Base-by-base conservation (phyloP, 371 early-diverging fungal genomes). In the Lichtheimia corymbifera region DNA sequence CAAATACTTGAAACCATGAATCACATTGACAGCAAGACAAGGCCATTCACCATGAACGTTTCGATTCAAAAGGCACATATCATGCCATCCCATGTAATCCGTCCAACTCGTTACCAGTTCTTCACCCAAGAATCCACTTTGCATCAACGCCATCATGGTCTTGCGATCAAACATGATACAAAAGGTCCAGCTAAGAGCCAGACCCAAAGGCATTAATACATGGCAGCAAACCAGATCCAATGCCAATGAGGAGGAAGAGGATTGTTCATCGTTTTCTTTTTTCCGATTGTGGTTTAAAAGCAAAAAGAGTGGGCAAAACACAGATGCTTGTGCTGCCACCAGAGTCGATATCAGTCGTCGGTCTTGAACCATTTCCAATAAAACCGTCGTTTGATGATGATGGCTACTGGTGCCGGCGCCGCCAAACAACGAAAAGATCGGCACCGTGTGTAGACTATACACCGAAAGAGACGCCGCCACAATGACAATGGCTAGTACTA, bases 281-380 rank as follows among this genome's bases (percentile, higher is more conserved):
- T 52, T 52, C 40, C 25, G 53, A 28, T 50, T 55, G 43, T 43
- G 47, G 51, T 42, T 54, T 5, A 60, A 58, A 3, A 78, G 41
- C 15, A 72, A 47, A 20, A 80, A 69, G 0, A 80, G 47, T 13
- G 77, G 73, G 40, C 77, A 80, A 35, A 80, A 57, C 13, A 74
- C 71, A 20, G 80, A 76, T 3, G 76, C 77, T 28, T 76, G 80
- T 14, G 75, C 68, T 11, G 80, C 74, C 9, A 80, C 77, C 17
- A 80, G 51, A 0, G 77, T 80, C 0, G 80, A 70, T 18, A 80
- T 80, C 20, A 80, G 54, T n/a, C 73, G 64, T 45, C 77, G 60
- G 41, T 80, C 80, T 51, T 72, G 66, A 2, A 77, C 66, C 18
- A 74, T 66, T 43, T 76, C 76, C 40, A 59, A 25, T 25, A 66